These are phyloP conservation scores for Nemophila menziesii DNA, from an alignment of 257 asterid genomes.

Conservation along the genomic window DNA sequence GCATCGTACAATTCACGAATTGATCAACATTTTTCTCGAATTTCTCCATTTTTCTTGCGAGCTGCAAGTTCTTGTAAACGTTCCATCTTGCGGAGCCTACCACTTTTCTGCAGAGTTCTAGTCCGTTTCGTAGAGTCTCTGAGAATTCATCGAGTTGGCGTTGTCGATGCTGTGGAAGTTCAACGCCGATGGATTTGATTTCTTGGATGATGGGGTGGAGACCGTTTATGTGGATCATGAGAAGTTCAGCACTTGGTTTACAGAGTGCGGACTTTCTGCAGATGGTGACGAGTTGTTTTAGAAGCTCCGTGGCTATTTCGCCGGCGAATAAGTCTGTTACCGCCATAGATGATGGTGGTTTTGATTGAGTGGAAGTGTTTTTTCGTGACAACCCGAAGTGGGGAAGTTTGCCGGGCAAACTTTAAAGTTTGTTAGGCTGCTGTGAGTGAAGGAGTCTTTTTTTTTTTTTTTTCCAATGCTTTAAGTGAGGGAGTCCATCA, in stretches of 20 bases:
- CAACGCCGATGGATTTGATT: conserved; percentile 64
- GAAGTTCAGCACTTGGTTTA: conserved; percentile 62
- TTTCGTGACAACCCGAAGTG: background rate
- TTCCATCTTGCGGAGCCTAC: conserved; percentile 63
- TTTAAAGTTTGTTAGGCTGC: background rate
- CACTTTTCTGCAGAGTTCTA: conserved; percentile 48
- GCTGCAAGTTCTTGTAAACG: conserved; percentile 45
- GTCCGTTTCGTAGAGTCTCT: conserved; percentile 45
- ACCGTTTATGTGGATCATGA: conserved; percentile 29
- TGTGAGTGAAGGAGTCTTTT: no score
- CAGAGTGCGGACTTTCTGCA: conserved; percentile 44
- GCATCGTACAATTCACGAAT: conserved; percentile 50
- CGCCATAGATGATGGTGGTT: conserved; percentile 45
- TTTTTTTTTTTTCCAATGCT: no score
- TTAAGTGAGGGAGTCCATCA: no score
- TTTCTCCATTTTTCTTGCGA: conserved; percentile 73
- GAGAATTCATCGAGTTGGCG: conserved; percentile 64
- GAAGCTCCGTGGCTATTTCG: conserved; percentile 77
- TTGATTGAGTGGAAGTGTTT: no score
- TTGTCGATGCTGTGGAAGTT: conserved; percentile 76
- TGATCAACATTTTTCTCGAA: conserved; percentile 45
- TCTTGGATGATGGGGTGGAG: conserved; percentile 73
- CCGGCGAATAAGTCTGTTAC: conserved; percentile 81
- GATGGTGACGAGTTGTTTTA: conserved; percentile 47
- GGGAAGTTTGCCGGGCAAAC: background rate